Percentiles rank a stretch among this genome's conserved stretches.
These are phyloP conservation scores for Solanum paucissectum DNA, from an alignment of 257 asterid species.

Conservation along the genomic window DNA sequence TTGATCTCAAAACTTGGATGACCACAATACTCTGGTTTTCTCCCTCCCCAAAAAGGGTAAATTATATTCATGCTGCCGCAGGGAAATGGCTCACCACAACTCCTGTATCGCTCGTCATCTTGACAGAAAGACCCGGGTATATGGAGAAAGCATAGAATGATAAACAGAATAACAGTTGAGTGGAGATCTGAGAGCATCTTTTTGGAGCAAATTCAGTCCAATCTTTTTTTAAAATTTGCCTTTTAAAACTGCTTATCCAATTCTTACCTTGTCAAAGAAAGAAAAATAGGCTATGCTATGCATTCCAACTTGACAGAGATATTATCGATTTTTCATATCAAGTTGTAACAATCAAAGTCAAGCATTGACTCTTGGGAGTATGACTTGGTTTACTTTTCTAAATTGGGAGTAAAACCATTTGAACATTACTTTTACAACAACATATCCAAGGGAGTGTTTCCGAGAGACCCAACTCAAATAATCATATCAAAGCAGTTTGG, in stretches of 20 bases:
- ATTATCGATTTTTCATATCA: background rate
- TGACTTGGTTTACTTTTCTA: background rate
- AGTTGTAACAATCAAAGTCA: background rate
- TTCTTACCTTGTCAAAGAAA: background rate
- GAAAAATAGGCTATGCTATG: background rate
- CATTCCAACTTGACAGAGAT: background rate
- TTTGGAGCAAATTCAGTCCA: background rate
- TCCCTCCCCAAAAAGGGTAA: slow-evolving; percentile 52
- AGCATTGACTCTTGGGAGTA: background rate
- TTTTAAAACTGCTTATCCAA: background rate
- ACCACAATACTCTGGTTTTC: slow-evolving; percentile 34
- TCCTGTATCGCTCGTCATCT: slow-evolving; percentile 1
- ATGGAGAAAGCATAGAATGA: background rate
- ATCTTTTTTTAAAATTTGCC: background rate
- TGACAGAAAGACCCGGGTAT: slow-evolving; percentile 19
- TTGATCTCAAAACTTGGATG: slow-evolving; percentile 33
- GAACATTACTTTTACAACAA: background rate
- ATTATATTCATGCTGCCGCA: slow-evolving; percentile 19
- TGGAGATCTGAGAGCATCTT: background rate
- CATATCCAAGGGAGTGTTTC: background rate
- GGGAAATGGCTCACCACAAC: slow-evolving; percentile 6
- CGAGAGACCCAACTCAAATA: no score
- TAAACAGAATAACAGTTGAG: background rate
- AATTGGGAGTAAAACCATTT: background rate
- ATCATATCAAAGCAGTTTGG: background rate